A percentile compares a stretch with the other conserved stretches of the same genome.
Evolutionary conservation across 116 monocot species (phyloP).

Genomic region (Zostera marina): DNA sequence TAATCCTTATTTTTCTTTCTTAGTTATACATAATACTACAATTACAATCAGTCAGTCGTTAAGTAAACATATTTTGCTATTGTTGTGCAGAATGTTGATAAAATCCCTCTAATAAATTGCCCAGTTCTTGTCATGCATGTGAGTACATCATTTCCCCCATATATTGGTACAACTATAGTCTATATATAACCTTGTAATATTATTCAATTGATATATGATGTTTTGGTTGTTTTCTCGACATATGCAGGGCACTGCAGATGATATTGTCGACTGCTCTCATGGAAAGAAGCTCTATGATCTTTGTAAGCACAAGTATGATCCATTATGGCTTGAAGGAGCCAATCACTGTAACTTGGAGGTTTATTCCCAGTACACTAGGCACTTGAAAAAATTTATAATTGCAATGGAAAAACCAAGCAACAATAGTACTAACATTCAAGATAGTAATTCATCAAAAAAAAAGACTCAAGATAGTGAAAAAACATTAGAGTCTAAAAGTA

Average conservation of each 20-base stretch:
- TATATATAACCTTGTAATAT: background rate
- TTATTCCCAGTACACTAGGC: slow-evolving; percentile 15
- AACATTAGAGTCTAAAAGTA: slow-evolving; percentile 10
- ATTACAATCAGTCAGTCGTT: background rate
- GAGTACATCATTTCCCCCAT: slow-evolving; percentile 11
- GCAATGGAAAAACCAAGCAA: slow-evolving; percentile 26
- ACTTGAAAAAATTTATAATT: slow-evolving; percentile 18
- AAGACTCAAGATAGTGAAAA: slow-evolving; percentile 2
- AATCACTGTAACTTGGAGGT: slow-evolving; percentile 19
- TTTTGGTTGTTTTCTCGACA: background rate
- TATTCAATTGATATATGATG: background rate
- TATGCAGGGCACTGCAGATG: slow-evolving; percentile 19
- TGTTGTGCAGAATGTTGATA: slow-evolving; percentile 35
- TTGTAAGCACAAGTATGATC: slow-evolving; percentile 20
- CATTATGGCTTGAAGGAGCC: slow-evolving; percentile 22
- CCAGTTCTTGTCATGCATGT: slow-evolving; percentile 34
- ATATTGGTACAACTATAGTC: background rate
- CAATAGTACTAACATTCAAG: background rate
- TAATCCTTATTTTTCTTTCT: background rate
- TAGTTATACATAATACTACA: background rate
- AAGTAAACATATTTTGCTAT: background rate
- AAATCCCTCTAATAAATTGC: slow-evolving; percentile 25
- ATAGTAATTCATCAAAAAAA: too few species aligned
- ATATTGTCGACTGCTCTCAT: slow-evolving; percentile 22
- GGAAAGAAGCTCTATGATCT: slow-evolving; percentile 16